Evolutionary conservation across 768 basidiomycete genomes (phyloP).

Genomic region (Macrolepiota albuminosa): DNA sequence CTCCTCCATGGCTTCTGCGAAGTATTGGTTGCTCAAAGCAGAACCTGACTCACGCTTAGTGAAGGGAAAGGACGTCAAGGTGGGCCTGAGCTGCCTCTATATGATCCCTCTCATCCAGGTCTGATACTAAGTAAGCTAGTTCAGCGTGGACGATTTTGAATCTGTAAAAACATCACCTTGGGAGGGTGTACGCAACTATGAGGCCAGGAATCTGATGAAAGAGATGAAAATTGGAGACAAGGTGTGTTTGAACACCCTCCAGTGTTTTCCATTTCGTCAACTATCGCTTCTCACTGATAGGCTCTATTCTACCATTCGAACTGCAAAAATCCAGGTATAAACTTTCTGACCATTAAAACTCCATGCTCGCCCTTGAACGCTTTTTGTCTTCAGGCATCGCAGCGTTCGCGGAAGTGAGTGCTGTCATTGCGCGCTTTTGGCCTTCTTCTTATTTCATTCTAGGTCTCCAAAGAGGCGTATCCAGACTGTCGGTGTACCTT

Average conservation of each 20-base stretch:
- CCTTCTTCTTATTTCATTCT: conserved; percentile 5
- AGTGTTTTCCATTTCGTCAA: not conserved
- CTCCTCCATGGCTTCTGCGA: conserved; percentile 15
- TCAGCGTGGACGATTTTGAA: conserved; percentile 86
- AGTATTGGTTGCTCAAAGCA: conserved; percentile 78
- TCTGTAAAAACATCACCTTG: conserved; percentile 63
- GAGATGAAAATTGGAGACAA: conserved; percentile 74
- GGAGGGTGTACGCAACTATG: conserved; percentile 86
- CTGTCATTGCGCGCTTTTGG: not conserved
- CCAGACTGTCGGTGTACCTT: conserved; percentile 67
- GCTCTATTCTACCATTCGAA: conserved; percentile 87
- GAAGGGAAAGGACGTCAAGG: conserved; percentile 87
- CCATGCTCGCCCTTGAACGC: not conserved
- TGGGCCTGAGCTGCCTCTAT: conserved; percentile 16
- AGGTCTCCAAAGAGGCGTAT: conserved; percentile 83
- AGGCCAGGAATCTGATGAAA: conserved; percentile 81
- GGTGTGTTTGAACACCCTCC: conserved; percentile 31
- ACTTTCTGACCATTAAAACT: not conserved
- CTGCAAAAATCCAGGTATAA: conserved; percentile 71
- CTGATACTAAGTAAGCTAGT: conserved; percentile 35
- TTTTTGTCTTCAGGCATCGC: conserved; percentile 48
- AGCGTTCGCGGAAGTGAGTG: conserved; percentile 70
- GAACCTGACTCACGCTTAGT: conserved; percentile 82
- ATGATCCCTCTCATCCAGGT: not conserved
- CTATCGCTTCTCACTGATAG: conserved; percentile 29